phyloP scores from a whole-genome alignment of 2,329 filamentous ascomycete genomes.

The Xylariaceae sp. region DNA sequence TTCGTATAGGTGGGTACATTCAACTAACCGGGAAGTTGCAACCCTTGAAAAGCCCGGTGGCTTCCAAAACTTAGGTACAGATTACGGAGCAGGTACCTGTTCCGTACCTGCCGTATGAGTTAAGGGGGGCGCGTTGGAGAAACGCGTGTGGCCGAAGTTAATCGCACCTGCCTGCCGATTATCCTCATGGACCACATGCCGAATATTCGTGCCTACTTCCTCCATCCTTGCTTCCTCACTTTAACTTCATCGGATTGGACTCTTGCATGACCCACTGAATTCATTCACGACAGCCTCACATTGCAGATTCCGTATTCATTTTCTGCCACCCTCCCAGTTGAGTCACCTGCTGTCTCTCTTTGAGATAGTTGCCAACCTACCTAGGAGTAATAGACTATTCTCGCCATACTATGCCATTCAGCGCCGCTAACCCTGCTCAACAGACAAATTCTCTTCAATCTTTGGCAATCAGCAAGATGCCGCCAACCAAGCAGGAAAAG shows the following conservation, averaged over 20 bases:
- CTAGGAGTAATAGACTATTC: not conserved
- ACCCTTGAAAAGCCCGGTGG: too few species aligned
- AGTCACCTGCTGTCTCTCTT: not conserved
- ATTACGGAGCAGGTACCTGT: too few species aligned
- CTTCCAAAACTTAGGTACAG: too few species aligned
- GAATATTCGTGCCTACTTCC: too few species aligned
- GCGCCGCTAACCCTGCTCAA: not conserved
- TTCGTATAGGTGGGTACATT: too few species aligned
- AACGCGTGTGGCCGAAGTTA: not conserved
- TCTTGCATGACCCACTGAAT: too few species aligned
- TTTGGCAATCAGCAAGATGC: conserved; percentile 22
- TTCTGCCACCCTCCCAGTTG: too few species aligned
- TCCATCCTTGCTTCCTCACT: conserved; percentile 7
- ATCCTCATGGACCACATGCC: not conserved
- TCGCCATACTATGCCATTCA: too few species aligned
- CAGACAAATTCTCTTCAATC: not conserved
- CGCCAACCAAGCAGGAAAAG: conserved; percentile 39
- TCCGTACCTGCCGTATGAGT: not conserved
- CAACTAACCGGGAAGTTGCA: too few species aligned
- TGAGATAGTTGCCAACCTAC: not conserved
- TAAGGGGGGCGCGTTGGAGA: not conserved
- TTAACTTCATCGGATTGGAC: too few species aligned
- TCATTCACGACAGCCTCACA: too few species aligned
- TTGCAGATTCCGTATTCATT: too few species aligned
- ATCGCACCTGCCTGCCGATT: not conserved